A percentile compares a stretch with the other conserved stretches of the same genome.
These are phyloP conservation scores for Circinella umbellata DNA, from an alignment of 371 early-diverging fungal species.

Conservation along the genomic window DNA sequence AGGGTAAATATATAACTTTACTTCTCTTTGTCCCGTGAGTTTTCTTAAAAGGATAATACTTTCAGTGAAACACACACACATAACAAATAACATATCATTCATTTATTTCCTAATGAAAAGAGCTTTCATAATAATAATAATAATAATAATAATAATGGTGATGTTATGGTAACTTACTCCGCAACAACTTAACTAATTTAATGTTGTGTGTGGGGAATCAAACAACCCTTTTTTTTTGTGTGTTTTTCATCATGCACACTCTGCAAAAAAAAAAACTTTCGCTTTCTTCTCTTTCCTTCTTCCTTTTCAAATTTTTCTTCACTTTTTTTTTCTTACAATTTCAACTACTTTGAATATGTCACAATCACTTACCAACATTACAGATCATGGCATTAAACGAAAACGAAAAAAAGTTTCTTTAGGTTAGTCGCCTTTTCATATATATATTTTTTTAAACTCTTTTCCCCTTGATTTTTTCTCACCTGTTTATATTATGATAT, in stretches of 20 bases:
- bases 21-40: too few species aligned
- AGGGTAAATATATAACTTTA: too few species aligned
- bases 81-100: too few species aligned
- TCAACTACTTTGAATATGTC: constrained; percentile 10
- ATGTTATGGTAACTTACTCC: background rate
- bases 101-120: too few species aligned
- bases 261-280: background rate
- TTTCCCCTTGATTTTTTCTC: background rate
- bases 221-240: background rate
- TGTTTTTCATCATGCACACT: background rate
- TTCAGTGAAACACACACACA: too few species aligned
- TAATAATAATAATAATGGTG: too few species aligned
- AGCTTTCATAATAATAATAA: too few species aligned
- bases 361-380: constrained; percentile 8
- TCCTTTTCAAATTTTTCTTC: background rate
- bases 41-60: too few species aligned
- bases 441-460: background rate
- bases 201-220: background rate
- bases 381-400: constrained; percentile 15
- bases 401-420: constrained; percentile 22
- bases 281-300: background rate
- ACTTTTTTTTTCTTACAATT: background rate
- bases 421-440: constrained; percentile 8
- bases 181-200: background rate
- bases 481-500: background rate